Conservation (phyloP, 768 basidiomycete species). For the Dentipellis sp. region DNA sequence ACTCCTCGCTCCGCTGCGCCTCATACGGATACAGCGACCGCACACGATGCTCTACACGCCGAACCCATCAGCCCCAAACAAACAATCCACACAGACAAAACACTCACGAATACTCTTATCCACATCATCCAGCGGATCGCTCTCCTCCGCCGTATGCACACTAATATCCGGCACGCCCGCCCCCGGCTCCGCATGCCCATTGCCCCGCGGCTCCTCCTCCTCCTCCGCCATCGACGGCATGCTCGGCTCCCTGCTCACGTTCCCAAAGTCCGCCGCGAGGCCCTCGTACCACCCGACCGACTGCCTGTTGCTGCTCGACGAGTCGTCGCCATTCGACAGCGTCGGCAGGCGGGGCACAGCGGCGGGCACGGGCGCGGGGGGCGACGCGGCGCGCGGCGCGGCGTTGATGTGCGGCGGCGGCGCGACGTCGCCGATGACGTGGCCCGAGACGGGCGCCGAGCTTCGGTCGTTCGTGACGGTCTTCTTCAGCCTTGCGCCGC, state of each 20-base stretch:
- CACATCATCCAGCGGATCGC: conserved; percentile 61
- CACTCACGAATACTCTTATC: conserved; percentile 53
- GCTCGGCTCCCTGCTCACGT: conserved; percentile 22
- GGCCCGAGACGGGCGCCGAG: conserved; percentile 57
- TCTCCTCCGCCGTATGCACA: conserved; percentile 34
- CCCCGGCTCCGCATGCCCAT: conserved; percentile 18
- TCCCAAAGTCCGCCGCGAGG: conserved; percentile 64
- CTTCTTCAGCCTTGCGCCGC: conserved; percentile 62
- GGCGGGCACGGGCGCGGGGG: conserved; percentile 15
- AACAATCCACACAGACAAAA: not conserved
- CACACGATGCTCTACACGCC: conserved; percentile 55
- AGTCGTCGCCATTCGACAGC: not conserved
- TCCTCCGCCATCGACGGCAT: conserved; percentile 45
- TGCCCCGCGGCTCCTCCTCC: conserved; percentile 39
- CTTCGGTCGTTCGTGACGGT: conserved; percentile 81
- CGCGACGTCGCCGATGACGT: conserved; percentile 64
- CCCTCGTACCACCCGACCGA: conserved; percentile 90
- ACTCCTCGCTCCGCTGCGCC: conserved; percentile 81
- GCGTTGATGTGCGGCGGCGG: conserved; percentile 63
- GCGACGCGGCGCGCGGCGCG: conserved; percentile 33
- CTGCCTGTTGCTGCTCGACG: conserved; percentile 31
- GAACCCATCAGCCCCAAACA: not conserved
- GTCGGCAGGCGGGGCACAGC: conserved; percentile 22
- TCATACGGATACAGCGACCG: conserved; percentile 80
- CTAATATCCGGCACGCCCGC: conserved; percentile 43